phyloP scores from a whole-genome alignment of 306 rosid genomes.

The Cicer chorassanicum region DNA sequence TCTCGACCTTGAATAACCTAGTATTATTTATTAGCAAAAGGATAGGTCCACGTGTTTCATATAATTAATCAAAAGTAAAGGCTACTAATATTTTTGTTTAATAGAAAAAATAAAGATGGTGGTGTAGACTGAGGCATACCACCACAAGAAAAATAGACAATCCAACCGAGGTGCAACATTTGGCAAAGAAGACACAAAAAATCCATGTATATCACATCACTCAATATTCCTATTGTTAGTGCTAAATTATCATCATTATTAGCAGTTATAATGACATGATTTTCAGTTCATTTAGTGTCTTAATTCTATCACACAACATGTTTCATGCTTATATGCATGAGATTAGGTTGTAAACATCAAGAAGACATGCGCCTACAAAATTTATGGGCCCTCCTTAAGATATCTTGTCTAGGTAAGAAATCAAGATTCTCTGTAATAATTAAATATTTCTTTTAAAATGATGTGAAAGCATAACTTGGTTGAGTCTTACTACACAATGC shows the following conservation, averaged over 20 bases:
- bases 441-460: conserved; percentile 47
- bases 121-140: conserved; percentile 62
- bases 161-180: conserved; percentile 56
- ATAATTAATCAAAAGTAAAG: no score
- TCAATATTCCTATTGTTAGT: conserved; percentile 37
- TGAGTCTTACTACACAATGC: conserved; percentile 49
- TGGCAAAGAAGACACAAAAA: conserved; percentile 44
- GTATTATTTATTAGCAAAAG: no score
- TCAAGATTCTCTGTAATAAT: conserved; percentile 49
- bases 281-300: conserved; percentile 62
- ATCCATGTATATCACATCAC: conserved; percentile 45
- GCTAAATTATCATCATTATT: conserved; percentile 46
- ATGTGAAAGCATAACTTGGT: conserved; percentile 62
- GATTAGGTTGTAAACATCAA: conserved; percentile 68
- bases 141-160: conserved; percentile 68
- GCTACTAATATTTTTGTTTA: conserved; percentile 41
- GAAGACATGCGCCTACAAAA: conserved; percentile 71
- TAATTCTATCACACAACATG: conserved; percentile 56
- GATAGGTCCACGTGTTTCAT: no score
- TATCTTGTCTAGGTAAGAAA: conserved; percentile 61
- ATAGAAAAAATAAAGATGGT: conserved; percentile 45
- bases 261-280: conserved; percentile 58
- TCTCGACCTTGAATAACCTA: conserved; percentile 32
- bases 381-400: conserved; percentile 41
- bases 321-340: conserved; percentile 56